These are phyloP conservation scores for Sporothrix inflata DNA, from an alignment of 2,329 filamentous ascomycete species.

Conservation along the genomic window DNA sequence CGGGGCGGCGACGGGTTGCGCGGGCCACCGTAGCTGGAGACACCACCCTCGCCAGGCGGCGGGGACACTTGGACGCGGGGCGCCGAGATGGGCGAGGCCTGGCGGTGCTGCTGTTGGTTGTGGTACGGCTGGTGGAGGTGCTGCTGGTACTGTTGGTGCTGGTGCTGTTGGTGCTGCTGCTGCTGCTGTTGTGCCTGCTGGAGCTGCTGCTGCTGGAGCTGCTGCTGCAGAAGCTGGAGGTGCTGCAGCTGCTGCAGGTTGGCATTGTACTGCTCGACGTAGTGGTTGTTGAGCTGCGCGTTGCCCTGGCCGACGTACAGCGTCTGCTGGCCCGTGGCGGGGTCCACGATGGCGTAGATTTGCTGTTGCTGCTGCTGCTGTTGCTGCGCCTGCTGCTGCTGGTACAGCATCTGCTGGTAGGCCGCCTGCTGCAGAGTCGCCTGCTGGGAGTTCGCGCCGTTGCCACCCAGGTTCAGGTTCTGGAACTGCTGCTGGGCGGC, in stretches of 20 bases:
- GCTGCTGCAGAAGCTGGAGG: slow-evolving; percentile 40
- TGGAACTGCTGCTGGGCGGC: slow-evolving; percentile 82
- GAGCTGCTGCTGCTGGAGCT: slow-evolving; percentile 44
- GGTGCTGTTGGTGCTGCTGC: slow-evolving; percentile 48
- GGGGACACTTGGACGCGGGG: slow-evolving; percentile 84
- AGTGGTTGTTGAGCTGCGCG: slow-evolving; percentile 46
- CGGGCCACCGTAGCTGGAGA: slow-evolving; percentile 32
- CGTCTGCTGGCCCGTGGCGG: slow-evolving; percentile 79
- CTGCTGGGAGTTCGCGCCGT: slow-evolving; percentile 49
- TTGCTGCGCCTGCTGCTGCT: slow-evolving; percentile 59
- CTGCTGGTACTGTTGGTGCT: slow-evolving; percentile 40
- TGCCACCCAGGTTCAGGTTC: slow-evolving; percentile 66
- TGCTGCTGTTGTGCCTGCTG: slow-evolving; percentile 48
- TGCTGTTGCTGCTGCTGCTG: slow-evolving; percentile 67
- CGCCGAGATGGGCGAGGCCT: slow-evolving; percentile 58
- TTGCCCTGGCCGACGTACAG: slow-evolving; percentile 75
- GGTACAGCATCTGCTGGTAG: slow-evolving; percentile 62
- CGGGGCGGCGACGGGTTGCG: slow-evolving; percentile 70
- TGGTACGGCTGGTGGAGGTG: slow-evolving; percentile 25
- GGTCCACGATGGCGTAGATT: slow-evolving; percentile 81
- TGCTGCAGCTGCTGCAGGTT: slow-evolving; percentile 42
- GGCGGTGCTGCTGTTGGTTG: slow-evolving; percentile 48
- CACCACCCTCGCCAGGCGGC: slow-evolving; percentile 64
- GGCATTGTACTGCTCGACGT: slow-evolving; percentile 50
- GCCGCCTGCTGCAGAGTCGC: slow-evolving; percentile 27